Percentiles rank a stretch among this genome's conserved stretches.
Evolutionary conservation across 169 alveolate species (phyloP).

Genomic region (Plasmodium sp.): DNA sequence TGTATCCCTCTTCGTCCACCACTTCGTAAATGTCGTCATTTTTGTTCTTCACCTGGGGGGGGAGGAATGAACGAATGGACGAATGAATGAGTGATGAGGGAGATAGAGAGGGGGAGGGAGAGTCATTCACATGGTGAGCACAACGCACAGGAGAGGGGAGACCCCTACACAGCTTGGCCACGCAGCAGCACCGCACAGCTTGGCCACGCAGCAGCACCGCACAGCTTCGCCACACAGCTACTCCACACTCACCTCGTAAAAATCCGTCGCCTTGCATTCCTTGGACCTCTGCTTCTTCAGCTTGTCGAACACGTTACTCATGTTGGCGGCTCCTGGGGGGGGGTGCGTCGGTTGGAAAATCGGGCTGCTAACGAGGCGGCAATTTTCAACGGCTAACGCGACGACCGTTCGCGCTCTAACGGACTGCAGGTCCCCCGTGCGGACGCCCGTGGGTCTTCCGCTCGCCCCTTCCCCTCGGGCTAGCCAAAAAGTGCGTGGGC

Average conservation of each 20-base stretch:
- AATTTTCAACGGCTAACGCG: neutral
- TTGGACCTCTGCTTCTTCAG: constrained; percentile 68
- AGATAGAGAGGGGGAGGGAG: no score
- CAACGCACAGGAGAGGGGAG: neutral
- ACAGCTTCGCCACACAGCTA: neutral
- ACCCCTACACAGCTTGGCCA: neutral
- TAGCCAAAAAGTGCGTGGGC: neutral
- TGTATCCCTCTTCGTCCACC: constrained; percentile 70
- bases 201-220: neutral
- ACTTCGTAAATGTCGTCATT: constrained; percentile 68
- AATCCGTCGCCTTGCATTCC: constrained; percentile 73
- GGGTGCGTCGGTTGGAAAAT: neutral
- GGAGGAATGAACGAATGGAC: neutral
- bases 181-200: neutral
- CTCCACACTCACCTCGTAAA: constrained; percentile 38
- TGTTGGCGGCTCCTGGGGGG: constrained; percentile 13
- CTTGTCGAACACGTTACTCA: constrained; percentile 71
- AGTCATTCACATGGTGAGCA: neutral
- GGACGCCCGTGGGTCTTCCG: neutral
- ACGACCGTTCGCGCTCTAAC: neutral
- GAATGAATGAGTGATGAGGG: no score
- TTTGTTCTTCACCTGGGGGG: constrained; percentile 30
- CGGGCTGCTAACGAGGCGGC: neutral
- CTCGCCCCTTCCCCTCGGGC: neutral
- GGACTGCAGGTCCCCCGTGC: neutral